These are phyloP conservation scores for Apostasia shenzhenica DNA, from an alignment of 106 monocot genomes.

Conservation along the genomic window DNA sequence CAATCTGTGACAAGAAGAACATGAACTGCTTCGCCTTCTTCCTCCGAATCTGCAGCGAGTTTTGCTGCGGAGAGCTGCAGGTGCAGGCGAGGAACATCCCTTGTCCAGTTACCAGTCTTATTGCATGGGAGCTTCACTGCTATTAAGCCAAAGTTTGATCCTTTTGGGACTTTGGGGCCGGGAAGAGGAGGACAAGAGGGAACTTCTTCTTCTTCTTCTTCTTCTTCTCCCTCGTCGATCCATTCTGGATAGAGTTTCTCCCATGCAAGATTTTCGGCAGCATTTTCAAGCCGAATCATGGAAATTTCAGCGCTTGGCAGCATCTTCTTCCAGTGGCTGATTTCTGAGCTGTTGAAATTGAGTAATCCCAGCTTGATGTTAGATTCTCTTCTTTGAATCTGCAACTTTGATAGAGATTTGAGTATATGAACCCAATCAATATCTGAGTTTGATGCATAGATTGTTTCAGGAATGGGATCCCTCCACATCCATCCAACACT, in stretches of 20 bases:
- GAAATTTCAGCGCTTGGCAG: slow-evolving; percentile 14
- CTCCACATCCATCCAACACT: slow-evolving; percentile 31
- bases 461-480: slow-evolving; percentile 5
- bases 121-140: slow-evolving; percentile 78
- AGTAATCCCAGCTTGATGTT: slow-evolving; percentile 22
- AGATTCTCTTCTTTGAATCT: not conserved
- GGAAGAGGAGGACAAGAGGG: slow-evolving; percentile 13
- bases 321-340: slow-evolving; percentile 29
- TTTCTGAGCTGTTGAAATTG: slow-evolving; percentile 38
- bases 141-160: slow-evolving; percentile 34
- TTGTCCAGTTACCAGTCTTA: slow-evolving; percentile 35
- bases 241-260: slow-evolving; percentile 45
- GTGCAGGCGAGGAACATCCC: slow-evolving; percentile 67
- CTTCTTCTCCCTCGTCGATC: slow-evolving; percentile 19
- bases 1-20: slow-evolving; percentile 64
- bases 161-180: slow-evolving; percentile 23
- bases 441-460: slow-evolving; percentile 22
- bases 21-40: slow-evolving; percentile 14
- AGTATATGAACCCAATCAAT: slow-evolving; percentile 2
- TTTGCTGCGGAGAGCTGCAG: slow-evolving; percentile 70
- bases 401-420: slow-evolving; percentile 3
- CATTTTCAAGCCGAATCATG: slow-evolving; percentile 15
- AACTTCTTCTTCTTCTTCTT: slow-evolving; percentile 2
- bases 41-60: slow-evolving; percentile 25
- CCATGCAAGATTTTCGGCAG: slow-evolving; percentile 25